A percentile compares a stretch with the other conserved stretches of the same genome.
phyloP scores from a whole-genome alignment of 1,284 basidiomycete species.

The Irpex lacteus region DNA sequence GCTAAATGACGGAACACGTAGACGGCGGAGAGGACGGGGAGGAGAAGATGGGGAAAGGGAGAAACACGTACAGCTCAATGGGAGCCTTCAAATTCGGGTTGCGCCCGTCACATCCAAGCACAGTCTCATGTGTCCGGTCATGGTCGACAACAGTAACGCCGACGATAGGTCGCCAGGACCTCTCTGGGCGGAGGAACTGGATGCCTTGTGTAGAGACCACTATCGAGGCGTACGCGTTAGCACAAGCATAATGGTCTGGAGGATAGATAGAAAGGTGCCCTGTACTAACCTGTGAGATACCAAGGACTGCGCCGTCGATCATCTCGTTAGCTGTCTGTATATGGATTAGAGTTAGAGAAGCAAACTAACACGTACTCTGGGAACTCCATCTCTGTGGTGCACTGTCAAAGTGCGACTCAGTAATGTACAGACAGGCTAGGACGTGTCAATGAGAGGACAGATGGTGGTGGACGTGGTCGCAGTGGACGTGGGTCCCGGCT shows the following conservation, averaged over 20 bases:
- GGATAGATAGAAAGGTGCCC: no score
- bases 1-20: no score
- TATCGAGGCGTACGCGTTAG: constrained; percentile 7
- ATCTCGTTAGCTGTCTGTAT: background rate
- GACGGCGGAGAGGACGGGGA: no score
- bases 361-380: background rate
- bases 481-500: background rate
- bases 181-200: constrained; percentile 32
- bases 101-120: constrained; percentile 64
- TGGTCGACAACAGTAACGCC: constrained; percentile 47
- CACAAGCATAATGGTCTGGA: no score
- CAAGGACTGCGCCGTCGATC: constrained; percentile 8
- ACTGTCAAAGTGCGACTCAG: background rate
- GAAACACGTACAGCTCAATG: constrained; percentile 46
- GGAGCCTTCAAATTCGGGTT: constrained; percentile 59
- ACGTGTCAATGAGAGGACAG: background rate
- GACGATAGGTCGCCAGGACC: constrained; percentile 60
- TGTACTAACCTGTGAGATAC: constrained; percentile 13
- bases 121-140: constrained; percentile 46
- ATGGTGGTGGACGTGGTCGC: background rate
- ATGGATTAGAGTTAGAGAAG: background rate
- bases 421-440: background rate
- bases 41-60: no score
- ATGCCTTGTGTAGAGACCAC: constrained; percentile 33
- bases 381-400: background rate